These are phyloP conservation scores for Phialophora tarda DNA, from an alignment of 2,329 filamentous ascomycete genomes.

Conservation along the genomic window DNA sequence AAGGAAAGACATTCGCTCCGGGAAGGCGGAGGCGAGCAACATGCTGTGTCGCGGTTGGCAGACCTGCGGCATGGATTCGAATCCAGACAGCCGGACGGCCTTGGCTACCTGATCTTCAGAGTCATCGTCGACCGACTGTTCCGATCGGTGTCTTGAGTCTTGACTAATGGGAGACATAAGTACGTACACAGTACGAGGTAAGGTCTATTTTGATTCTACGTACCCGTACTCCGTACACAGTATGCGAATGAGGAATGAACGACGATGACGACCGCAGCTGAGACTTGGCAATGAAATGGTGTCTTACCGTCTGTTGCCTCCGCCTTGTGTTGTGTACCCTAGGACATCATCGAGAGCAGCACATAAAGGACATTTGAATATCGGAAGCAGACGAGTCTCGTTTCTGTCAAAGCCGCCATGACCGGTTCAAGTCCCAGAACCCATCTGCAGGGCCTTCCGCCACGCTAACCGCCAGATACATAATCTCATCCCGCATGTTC, in stretches of 20 bases:
- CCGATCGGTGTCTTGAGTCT: background rate
- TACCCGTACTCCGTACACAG: background rate
- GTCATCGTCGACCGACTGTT: background rate
- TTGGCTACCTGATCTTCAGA: background rate
- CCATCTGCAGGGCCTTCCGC: background rate
- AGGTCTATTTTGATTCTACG: background rate
- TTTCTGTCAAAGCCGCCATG: background rate
- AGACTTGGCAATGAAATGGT: background rate
- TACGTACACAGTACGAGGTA: background rate
- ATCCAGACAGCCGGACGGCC: background rate
- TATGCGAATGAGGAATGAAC: background rate
- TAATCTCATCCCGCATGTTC: background rate
- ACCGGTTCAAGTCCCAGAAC: background rate
- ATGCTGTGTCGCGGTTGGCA: background rate
- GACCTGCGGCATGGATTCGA: background rate
- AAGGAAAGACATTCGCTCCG: background rate
- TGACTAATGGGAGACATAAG: background rate
- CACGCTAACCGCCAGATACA: background rate
- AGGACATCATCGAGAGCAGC: constrained; percentile 3
- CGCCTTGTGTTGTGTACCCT: background rate
- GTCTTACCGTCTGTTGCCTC: background rate
- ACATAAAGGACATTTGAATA: background rate
- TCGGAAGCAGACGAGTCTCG: background rate
- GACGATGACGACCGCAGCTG: background rate
- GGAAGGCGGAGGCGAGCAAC: background rate